Evolutionary conservation across 1,284 basidiomycete genomes (phyloP), one percentile per base, ranked within the genome.

Genomic region (Ustilago shanxiensis): DNA sequence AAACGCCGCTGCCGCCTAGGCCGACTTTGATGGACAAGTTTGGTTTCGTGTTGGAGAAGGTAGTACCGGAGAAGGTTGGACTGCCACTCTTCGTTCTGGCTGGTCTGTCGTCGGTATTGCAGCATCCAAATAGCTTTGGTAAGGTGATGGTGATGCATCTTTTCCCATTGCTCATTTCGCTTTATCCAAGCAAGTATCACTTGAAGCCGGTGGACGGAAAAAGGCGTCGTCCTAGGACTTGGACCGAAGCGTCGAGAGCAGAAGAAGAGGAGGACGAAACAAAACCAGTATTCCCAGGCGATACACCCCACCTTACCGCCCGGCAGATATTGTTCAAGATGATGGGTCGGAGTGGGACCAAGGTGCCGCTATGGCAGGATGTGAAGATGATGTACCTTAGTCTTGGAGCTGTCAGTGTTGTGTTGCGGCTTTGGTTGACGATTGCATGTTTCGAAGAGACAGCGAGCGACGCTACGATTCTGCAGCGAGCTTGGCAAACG

Each of bases 131-230:
- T 66, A 89, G 89, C n/a, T 82, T 88, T 22, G 80, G 88, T 2
- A 90, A 90, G 72, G 88, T 93, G 20, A 87, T 92, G 60, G 70
- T 88, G 51, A 91, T 93, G 89, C 92, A 93, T 83, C 86, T 84
- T 5, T 86, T 91, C 8, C 87, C 92, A 28, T 64, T 91, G 41
- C 55, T 91, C 3, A 90, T 91, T 9, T 87, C 92, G 50, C 41
- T 90, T 52, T 73, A 73, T 50, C 61, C 71, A 11, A 44, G 39
- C 16, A 51, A 61, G 39, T 56, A 62, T 26, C 52, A 58, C 31
- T 18, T 41, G 4, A 20, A 39, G 20, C 72, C 49, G 20, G 10
- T 35, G 24, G 2, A 3, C 3, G 6, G 11, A 4, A 33, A 33
- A 14, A 41, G 45, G 39, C 8, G 20, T 3, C 28, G 33, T 16